Base-by-base conservation (phyloP, 2,329 filamentous ascomycete species). In the Trichoderma koningiopsis region DNA sequence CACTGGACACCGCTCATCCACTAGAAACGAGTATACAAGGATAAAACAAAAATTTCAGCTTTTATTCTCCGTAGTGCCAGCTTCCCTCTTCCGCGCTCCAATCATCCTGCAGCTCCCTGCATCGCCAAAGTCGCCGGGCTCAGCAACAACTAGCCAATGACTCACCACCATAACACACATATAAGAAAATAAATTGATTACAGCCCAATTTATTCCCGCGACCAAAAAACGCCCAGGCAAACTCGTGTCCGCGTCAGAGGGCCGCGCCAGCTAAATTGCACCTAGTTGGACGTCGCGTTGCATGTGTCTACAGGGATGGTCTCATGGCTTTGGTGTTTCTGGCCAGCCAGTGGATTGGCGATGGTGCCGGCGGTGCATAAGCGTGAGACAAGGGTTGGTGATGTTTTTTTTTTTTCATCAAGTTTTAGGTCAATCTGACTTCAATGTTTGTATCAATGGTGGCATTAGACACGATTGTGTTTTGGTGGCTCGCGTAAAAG, bases 101-200 rank as follows among this genome's bases (percentile, higher is more conserved):
- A 68, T 68, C 65, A 52, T 70, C 57, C 49, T 64, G 69, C 65
- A 68, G 33, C 53, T 27, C 40, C 49, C n/a, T 61, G 69, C 69
- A 71, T 70, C 69, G 62, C 61, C 60, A 68, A 57, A 49, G 53
- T 57, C 29, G 43, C 43, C 35, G 55, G 49, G 33, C 24, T 49
- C 29, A 52, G 47, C 49, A 74, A 70, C 71, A 72, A 75, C 69
- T 75, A 72, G 74, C 69, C 70, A 70, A 72, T 75, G 73, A 75
- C 70, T 75, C 74, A 75, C 68, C 49, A 58, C 31, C 22, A 52
- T 37, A 60, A 47, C 37, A 5, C 35, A 58, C 40, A 43, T n/a
- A 8, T 4, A 19, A 40, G 14, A 43, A 43, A 19, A n/a, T n/a
- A n/a, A 43, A 43, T 4, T 24, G 0, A 22, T 22, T 49, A 22